These are phyloP conservation scores for Cryptosporidium ubiquitum DNA, from an alignment of 169 alveolate species.

Conservation along the genomic window DNA sequence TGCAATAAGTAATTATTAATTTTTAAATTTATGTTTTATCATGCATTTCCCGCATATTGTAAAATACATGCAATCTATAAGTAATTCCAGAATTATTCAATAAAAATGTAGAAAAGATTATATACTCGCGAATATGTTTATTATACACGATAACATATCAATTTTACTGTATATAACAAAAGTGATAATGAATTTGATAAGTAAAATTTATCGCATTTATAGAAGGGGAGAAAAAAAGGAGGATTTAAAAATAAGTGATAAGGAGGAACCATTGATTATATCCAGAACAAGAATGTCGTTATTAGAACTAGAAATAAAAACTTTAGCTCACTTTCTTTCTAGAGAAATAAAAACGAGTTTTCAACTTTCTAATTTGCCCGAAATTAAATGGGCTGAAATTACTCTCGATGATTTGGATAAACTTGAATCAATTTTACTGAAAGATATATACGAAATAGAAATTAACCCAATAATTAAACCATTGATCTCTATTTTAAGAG, in stretches of 20 bases:
- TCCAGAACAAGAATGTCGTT: conserved; percentile 19
- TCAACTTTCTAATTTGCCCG: background rate
- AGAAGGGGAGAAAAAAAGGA: conserved; percentile 9
- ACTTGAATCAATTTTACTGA: conserved; percentile 14
- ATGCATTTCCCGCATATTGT: background rate
- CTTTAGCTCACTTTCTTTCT: conserved; percentile 13
- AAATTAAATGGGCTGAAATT: conserved; percentile 30
- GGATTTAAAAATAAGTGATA: background rate
- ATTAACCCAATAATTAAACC: conserved; percentile 38
- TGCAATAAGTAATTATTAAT: background rate
- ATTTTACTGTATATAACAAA: background rate
- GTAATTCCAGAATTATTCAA: background rate
- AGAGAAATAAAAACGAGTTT: conserved; percentile 25
- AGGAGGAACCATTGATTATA: conserved; percentile 41
- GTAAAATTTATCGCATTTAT: conserved; percentile 34
- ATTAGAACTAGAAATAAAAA: conserved; percentile 52
- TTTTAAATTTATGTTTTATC: background rate
- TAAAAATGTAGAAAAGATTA: background rate
- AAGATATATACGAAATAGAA: background rate
- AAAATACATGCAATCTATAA: background rate
- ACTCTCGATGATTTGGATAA: conserved; percentile 14
- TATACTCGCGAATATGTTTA: background rate
- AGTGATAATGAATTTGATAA: conserved; percentile 6
- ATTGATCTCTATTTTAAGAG: conserved; percentile 40
- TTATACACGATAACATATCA: background rate